Evolutionary conservation across 192 early-diverging fungal species (phyloP).

Genomic region (Coemansia sp.): DNA sequence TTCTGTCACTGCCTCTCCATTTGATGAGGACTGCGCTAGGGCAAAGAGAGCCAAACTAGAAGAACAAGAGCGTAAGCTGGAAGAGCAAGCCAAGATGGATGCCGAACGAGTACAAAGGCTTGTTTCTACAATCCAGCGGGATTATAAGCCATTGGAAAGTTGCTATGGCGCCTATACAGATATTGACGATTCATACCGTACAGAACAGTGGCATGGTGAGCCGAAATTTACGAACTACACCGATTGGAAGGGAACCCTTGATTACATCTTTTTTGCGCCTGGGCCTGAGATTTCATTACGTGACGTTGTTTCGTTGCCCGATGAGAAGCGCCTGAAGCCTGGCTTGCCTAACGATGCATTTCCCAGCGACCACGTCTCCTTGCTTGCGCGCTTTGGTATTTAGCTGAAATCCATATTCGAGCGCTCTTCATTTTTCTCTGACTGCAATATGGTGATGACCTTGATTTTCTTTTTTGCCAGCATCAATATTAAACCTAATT

Average conservation of each 20-base stretch:
- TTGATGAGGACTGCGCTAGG: constrained; percentile 2
- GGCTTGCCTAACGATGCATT: constrained; percentile 49
- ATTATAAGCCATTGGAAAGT: constrained; percentile 29
- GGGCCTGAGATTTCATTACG: constrained; percentile 12
- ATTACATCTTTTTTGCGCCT: constrained; percentile 48
- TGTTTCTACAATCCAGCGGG: constrained; percentile 20
- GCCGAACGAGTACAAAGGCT: constrained; percentile 24
- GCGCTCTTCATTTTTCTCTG: not conserved
- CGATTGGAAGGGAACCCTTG: constrained; percentile 53
- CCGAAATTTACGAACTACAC: constrained; percentile 54
- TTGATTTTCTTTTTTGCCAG: too few relatives aligned
- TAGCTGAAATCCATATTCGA: not conserved
- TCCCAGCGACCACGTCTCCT: constrained; percentile 49
- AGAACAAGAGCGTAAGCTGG: constrained; percentile 25
- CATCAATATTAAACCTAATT: too few relatives aligned
- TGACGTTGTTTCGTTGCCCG: constrained; percentile 41
- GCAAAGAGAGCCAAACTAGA: constrained; percentile 31
- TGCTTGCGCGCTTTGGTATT: constrained; percentile 34
- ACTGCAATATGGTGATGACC: not conserved
- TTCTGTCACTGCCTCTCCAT: constrained; percentile 15
- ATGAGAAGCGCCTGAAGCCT: constrained; percentile 36
- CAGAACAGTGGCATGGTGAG: constrained; percentile 53
- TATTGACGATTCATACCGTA: constrained; percentile 40
- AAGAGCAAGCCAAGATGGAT: constrained; percentile 31
- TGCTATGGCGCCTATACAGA: constrained; percentile 46